A percentile compares a stretch with the other conserved stretches of the same genome.
phyloP scores from a whole-genome alignment of 2,329 filamentous ascomycete species.

The Xylaria polymorpha region DNA sequence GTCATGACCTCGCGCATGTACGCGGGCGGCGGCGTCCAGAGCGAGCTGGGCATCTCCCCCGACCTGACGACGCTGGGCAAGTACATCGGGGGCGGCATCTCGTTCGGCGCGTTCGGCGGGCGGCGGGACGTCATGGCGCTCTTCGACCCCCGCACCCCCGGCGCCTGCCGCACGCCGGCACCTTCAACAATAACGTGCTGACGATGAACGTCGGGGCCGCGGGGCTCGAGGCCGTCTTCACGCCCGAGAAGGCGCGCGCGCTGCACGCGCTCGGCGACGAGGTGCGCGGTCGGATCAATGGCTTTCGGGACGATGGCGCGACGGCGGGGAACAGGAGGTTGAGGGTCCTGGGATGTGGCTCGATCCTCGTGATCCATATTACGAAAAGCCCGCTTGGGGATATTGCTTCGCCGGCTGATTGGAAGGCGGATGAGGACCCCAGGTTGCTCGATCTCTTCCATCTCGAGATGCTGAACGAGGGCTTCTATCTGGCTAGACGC shows the following conservation, averaged over 20 bases:
- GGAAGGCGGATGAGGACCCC: constrained; percentile 45
- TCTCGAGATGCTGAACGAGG: constrained; percentile 59
- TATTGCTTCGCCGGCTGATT: constrained; percentile 42
- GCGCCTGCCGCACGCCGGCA: constrained; percentile 63
- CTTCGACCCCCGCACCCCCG: constrained; percentile 58
- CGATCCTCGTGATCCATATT: constrained; percentile 42
- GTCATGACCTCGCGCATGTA: constrained; percentile 74
- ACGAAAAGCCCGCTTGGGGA: constrained; percentile 46
- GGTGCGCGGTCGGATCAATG: constrained; percentile 41
- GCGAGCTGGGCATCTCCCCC: constrained; percentile 59
- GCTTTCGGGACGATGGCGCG: constrained; percentile 4
- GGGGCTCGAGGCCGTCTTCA: constrained; percentile 48
- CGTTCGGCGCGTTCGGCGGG: constrained; percentile 76
- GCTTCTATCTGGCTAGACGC: constrained; percentile 57
- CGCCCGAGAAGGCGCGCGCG: constrained; percentile 41
- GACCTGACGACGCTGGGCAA: constrained; percentile 75
- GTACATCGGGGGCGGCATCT: constrained; percentile 73
- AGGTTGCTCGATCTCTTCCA: constrained; percentile 58
- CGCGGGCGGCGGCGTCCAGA: constrained; percentile 59
- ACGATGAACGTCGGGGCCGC: constrained; percentile 62
- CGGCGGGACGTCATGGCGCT: constrained; percentile 67
- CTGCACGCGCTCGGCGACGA: constrained; percentile 47
- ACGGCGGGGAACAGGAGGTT: neutral
- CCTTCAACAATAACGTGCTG: constrained; percentile 71
- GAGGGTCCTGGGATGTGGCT: constrained; percentile 36